phyloP scores from a whole-genome alignment of 306 rosid species.

The Crataegus laevigata region DNA sequence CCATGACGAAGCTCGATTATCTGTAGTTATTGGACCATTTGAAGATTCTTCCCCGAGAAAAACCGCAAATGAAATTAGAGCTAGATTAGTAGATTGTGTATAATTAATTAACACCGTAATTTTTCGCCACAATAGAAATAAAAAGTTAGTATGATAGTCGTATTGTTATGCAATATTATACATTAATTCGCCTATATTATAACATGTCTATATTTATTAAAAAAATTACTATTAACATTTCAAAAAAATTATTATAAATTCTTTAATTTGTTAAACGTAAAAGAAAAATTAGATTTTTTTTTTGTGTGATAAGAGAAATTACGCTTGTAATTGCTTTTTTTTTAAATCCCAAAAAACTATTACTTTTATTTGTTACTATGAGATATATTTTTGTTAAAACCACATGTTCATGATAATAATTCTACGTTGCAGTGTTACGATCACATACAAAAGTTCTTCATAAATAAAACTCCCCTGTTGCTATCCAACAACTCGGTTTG shows the following conservation, averaged over 20 bases:
- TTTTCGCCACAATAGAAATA: neutral
- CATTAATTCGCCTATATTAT: too few species aligned
- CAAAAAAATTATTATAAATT: too few species aligned
- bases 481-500: neutral
- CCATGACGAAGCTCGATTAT: neutral
- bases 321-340: too few species aligned
- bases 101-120: too few species aligned
- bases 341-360: too few species aligned
- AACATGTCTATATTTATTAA: too few species aligned
- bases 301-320: too few species aligned
- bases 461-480: neutral
- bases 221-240: too few species aligned
- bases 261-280: too few species aligned
- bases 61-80: neutral
- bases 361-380: neutral
- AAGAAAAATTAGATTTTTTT: too few species aligned
- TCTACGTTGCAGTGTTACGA: too few species aligned
- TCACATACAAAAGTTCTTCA: neutral
- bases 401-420: neutral
- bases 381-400: neutral
- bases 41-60: neutral
- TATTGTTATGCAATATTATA: too few species aligned
- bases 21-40: neutral
- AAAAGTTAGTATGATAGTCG: rapidly evolving
- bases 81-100: neutral